Base-by-base conservation (phyloP, 805 yeast genomes). In the Suhomyces sp. region DNA sequence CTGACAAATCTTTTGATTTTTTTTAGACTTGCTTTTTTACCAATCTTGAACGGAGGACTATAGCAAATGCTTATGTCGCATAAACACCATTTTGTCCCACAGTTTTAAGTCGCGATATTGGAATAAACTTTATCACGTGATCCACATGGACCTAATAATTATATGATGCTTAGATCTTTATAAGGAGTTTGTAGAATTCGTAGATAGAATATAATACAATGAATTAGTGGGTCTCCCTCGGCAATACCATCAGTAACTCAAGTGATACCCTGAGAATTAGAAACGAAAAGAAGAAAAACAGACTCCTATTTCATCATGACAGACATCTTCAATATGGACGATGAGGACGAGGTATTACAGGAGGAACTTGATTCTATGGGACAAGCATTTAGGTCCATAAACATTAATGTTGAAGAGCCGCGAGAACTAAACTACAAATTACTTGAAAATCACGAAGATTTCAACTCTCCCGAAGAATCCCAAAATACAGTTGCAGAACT, bases 311-410 rank as follows among this genome's bases (percentile, higher is more conserved):
- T 17, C 41, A 37, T 37, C 21, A 71, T 71, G 75, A 57, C 74
- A 15, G 73, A 62, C 37, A 63, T 71, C 13, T 71, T 71, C 50
- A 54, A 59, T 43, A 71, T 71, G 75, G 75, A 71, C 44, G 75
- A 67, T 56, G 66, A 66, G 47, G 66, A 60, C 53, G 64, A 55
- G 39, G 47, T 45, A 3, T 17, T 37, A 17, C 41, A 17, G 20
- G 41, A 37, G 3, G 41, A 15, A 17, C 15, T 37, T 37, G 22
- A 37, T 17, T 17, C 20, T 19, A 19, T 37, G 41, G 41, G 41
- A 6, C 22, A 37, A 17, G 22, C 15, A 37, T 37, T 37, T 37
- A 17, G 22, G 21, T 37, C 22, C 22, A 37, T 37, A 17, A 37
- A 37, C 41, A 37, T 37, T 37, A 37, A 37, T 37, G 22, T 37